Base-by-base conservation (phyloP, 2,329 filamentous ascomycete genomes). In the Coniochaeta sp. region DNA sequence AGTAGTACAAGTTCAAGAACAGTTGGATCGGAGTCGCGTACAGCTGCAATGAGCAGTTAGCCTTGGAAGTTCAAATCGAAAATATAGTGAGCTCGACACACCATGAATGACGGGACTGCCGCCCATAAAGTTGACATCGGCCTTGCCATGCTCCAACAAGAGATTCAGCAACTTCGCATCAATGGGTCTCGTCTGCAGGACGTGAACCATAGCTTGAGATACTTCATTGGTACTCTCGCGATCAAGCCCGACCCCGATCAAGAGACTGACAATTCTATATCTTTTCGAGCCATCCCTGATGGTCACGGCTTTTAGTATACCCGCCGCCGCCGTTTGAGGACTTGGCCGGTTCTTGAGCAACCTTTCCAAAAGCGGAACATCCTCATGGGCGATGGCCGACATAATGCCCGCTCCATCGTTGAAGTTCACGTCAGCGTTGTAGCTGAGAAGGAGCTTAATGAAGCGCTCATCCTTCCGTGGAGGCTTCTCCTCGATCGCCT, bases 391-490 rank as follows among this genome's bases (percentile, higher is more conserved):
- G 19, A 86, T 78, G 0, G 82, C 77, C 0, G 77, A 73, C 0
- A 76, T 69, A 16, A 86, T 72, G 2, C 75, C 77, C n/a, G 76
- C 72, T 0, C 81, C 81, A 28, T 79, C 76, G 47, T 80, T 79
- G 59, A 79, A 81, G 63, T 83, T 84, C 40, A 83, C 75, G 55
- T 85, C 81, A 4, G 80, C 80, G 16, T 80, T 77, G 61, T 82
- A 73, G 2, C 75, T 73, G 5, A 86, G 71, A 3, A 86, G 70
- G 4, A 86, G 72, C 7, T 75, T 74, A 59, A 86, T 81, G 12
- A 86, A 70, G 1, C 75, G 73, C 47, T 79, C 76, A 42, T 86
- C 83, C 40, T 81, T 73, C 44, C 74, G 72, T 0, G 77, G 74
- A 1, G 74, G 73, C 14, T 76, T 73, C 47, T 83, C 78, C 16